Conservation (phyloP, 257 asterid species). For the Haberlea rhodopensis region DNA sequence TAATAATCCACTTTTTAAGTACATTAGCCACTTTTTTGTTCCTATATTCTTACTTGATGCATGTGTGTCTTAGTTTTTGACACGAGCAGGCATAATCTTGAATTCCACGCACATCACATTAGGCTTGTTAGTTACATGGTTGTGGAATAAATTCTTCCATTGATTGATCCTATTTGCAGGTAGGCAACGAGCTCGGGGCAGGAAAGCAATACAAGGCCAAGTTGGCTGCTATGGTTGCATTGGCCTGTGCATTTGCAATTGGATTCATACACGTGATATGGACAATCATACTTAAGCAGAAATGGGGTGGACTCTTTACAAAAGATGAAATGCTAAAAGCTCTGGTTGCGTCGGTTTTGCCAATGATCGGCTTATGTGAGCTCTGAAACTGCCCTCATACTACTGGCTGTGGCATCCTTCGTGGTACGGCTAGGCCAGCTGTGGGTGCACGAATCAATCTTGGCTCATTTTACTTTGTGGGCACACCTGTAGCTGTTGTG, state of each 20-base stretch:
- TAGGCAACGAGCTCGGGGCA: constrained; percentile 85
- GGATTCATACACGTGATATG: constrained; percentile 65
- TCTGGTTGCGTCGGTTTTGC: no score
- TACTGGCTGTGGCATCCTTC: no score
- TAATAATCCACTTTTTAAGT: no score
- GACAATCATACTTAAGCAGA: constrained; percentile 55
- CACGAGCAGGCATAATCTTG: not conserved
- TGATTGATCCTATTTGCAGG: constrained; percentile 46
- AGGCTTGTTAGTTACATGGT: not conserved
- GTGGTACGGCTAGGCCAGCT: constrained; percentile 74
- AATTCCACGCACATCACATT: not conserved
- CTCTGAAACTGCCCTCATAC: no score
- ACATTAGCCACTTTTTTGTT: no score
- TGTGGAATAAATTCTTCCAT: constrained; percentile 22
- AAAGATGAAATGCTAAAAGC: no score
- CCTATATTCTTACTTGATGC: no score
- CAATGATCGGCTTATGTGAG: no score
- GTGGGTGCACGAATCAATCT: constrained; percentile 84
- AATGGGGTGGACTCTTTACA: no score
- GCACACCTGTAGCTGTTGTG: constrained; percentile 77
- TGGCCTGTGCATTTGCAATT: no score
- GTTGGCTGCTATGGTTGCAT: no score
- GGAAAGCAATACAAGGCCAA: no score
- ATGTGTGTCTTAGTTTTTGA: not conserved
- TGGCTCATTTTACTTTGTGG: constrained; percentile 74